Base-by-base conservation (phyloP, 305 asterid genomes). In the Fraxinus dipetala region DNA sequence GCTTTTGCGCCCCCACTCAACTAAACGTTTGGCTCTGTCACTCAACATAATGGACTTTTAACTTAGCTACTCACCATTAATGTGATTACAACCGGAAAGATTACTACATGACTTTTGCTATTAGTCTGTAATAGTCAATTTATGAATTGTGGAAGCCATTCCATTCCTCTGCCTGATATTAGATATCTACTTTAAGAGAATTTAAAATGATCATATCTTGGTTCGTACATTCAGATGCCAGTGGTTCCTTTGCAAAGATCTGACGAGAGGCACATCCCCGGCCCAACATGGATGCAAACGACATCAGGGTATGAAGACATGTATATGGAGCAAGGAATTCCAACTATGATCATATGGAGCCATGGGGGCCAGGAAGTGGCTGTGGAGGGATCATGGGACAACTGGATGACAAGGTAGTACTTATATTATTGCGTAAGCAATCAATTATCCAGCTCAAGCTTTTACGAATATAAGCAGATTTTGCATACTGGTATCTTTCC, bases 351-450 rank as follows among this genome's bases (percentile, higher is more conserved):
- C 74, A 90, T 90, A 9, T 92, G 97, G 97, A 81, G 92, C 81
- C 80, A 89, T 70, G 95, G 84, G 24, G 95, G 93, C 54, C 84
- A 88, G 38, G 91, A 88, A 24, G 92, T 89, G 70, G 82, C 87
- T n/a, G 89, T 90, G 70, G 97, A 91, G 83, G 97, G 97, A 72
- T 92, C 97, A 35, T 92, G 97, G 97, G 97, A 91, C 81, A 83
- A 91, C 82, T 92, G 97, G 97, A 92, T 85, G 82, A 79, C 91
- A 31, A 89, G 94, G 97, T 91, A 45, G 72, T 75, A 75, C 54
- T 79, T 48, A 56, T 32, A 13, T 36, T 43, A 65, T 31, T 79
- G 11, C 22, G 8, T 51, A 28, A 26, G 1, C 40, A 76, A 30
- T 24, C 67, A 28, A 20, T 76, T 45, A 56, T 26, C 56, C 16